phyloP scores from a whole-genome alignment of 148 eudicot genomes.

The Rhododendron mucronatum region DNA sequence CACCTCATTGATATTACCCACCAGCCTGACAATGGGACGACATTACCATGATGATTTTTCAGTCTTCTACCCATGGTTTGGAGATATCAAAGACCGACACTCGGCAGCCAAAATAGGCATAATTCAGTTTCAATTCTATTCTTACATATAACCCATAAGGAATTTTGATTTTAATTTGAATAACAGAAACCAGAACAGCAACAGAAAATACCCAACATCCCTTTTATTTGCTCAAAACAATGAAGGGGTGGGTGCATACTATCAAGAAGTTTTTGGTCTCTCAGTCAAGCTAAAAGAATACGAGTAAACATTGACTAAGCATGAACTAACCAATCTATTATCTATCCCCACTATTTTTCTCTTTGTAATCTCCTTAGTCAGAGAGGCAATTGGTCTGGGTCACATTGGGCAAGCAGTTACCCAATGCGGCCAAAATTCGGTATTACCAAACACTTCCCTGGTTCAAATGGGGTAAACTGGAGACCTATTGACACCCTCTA shows the following conservation, averaged over 20 bases:
- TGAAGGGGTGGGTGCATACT: not conserved
- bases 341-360: not conserved
- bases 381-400: not conserved
- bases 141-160: not conserved
- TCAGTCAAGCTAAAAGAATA: not conserved
- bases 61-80: not conserved
- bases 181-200: not conserved
- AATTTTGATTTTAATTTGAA: not conserved
- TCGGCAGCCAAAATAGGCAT: not conserved
- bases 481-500: not conserved
- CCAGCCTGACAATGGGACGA: not conserved
- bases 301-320: not conserved
- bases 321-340: not conserved
- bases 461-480: not conserved
- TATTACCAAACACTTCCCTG: not conserved
- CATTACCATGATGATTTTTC: not conserved
- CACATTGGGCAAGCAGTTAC: not conserved
- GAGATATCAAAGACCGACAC: not conserved
- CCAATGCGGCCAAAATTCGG: not conserved
- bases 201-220: not conserved
- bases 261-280: not conserved
- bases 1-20: not conserved
- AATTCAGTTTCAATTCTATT: not conserved
- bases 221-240: not conserved
- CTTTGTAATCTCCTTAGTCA: not conserved